These are phyloP conservation scores for Vitis hybrid DNA, from an alignment of 177 flowering plant genomes.

Conservation along the genomic window DNA sequence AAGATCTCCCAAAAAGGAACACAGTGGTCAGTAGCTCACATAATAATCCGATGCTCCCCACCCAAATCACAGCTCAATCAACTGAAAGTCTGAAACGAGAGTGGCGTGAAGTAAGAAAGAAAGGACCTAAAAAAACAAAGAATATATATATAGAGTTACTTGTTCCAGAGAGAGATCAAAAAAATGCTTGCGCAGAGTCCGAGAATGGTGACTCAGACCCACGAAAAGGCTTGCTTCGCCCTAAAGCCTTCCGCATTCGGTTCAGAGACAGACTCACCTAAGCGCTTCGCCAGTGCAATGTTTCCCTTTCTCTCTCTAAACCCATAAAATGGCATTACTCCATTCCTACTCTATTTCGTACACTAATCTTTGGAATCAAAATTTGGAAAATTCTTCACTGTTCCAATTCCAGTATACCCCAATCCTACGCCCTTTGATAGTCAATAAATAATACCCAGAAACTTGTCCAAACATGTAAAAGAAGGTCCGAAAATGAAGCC, in stretches of 20 bases:
- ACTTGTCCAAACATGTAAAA: not conserved
- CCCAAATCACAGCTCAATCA: no score
- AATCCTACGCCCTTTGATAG: no score
- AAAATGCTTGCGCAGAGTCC: not conserved
- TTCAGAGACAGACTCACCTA: not conserved
- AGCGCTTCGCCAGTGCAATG: not conserved
- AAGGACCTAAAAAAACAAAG: not conserved
- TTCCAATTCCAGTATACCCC: no score
- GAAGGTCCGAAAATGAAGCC: conserved; percentile 12
- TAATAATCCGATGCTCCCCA: no score
- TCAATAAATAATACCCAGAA: no score
- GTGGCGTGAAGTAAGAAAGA: not conserved
- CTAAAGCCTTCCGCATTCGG: not conserved
- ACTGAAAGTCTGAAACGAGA: no score
- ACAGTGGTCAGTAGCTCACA: no score
- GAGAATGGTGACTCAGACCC: not conserved
- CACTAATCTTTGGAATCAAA: no score
- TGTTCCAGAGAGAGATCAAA: no score
- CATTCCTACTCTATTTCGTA: no score
- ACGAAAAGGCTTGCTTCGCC: conserved; percentile 13
- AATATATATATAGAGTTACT: not conserved
- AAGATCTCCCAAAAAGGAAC: not conserved
- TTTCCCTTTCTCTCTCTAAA: not conserved
- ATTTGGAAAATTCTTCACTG: no score
- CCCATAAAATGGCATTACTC: no score